Base-by-base conservation (phyloP, 257 asterid species). In the Nicotiana paniculata region DNA sequence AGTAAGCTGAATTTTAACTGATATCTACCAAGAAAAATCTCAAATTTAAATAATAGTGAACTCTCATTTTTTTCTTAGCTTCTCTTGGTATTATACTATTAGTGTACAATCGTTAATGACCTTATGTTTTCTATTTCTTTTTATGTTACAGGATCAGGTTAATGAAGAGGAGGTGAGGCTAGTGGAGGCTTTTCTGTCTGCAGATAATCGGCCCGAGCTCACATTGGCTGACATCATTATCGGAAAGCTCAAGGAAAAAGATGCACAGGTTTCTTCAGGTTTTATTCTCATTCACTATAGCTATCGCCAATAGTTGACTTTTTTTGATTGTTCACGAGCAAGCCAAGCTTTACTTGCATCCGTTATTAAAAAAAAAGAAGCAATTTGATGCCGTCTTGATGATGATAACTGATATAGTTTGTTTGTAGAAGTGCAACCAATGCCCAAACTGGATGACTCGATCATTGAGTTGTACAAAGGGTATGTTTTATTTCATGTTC, bases 251-350 rank as follows among this genome's bases (percentile, higher is more conserved):
- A 93, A 92, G 83, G 91, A 93, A 86, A 90, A 90, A 68, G 94
- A 92, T 88, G 92, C 93, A 59, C 93, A 90, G 83, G 91, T 93
- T 88, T 90, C 99, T 83, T 88, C 95, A 81, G 98, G 99, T 96
- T 63, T 79, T 24, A 24, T 79, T 83, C 51, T 63, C 39, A 26
- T 57, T 76, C 35, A 68, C 43, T 24, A 28, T 26, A 62, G 37
- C 21, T 72, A 57, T 74, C 21, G 32, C 69, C 48, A 59, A 43
- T 28, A 12, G 32, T 68, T 64, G 43, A 12, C 28, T 82, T 32
- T 10, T 65, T 46, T 11, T 55, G 30, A 16, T 35, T 70, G 39
- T 35, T 35, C 7, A 32, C 5, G 16, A 48, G 63, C 63, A 75
- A 51, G 63, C 28, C 5, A 26, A 51, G 26, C 26, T 51, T 51